Base-by-base conservation (phyloP, 2,329 filamentous ascomycete species). In the Neonectria punicea region DNA sequence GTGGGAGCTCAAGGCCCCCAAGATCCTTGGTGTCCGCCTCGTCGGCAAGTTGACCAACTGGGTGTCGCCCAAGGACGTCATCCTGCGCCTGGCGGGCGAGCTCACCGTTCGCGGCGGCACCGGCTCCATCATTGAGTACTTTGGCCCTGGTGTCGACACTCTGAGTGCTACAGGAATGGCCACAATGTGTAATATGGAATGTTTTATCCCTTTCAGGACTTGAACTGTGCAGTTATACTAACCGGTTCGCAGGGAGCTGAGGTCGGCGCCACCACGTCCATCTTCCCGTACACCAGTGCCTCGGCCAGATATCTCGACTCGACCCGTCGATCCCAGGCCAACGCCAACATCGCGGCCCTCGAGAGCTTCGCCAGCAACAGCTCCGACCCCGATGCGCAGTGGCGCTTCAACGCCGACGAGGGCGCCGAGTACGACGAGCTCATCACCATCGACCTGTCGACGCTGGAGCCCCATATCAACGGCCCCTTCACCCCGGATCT, bases 401-500 rank as follows among this genome's bases (percentile, higher is more conserved):
- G 81, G 84, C 86, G 90, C 16, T 88, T 99, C 69, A 85, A 85
- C 66, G 92, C 96, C 39, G 96, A 99, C 76, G 83, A 89, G 47
- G 90, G 88, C 67, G 94, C 93, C 73, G 90, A 98, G 83, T 99
- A 98, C 82, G 96, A 99, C 81, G 88, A 98, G 84, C 82, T 98
- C 73, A 93, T 98, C 76, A 95, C 98, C 84, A 93, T 99, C 84
- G 95, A 99, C 86, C 89, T 99, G 60, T 92, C 89, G 64, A 92
- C 95, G 82, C 91, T 99, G 53, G 96, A 99, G 86, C 96, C 96
- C 72, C 93, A 98, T 81, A 94, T 99, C 86, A 99, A 99, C 86
- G 96, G 96, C 72, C 96, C 96, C 70, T 98, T 98, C 89, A 99
- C 96, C 30, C 96, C 96, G 67, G 96, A 99, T 89, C 87, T 99